phyloP scores from a whole-genome alignment of 176 grass and related monocot species.

The Puccinellia tenuiflora region DNA sequence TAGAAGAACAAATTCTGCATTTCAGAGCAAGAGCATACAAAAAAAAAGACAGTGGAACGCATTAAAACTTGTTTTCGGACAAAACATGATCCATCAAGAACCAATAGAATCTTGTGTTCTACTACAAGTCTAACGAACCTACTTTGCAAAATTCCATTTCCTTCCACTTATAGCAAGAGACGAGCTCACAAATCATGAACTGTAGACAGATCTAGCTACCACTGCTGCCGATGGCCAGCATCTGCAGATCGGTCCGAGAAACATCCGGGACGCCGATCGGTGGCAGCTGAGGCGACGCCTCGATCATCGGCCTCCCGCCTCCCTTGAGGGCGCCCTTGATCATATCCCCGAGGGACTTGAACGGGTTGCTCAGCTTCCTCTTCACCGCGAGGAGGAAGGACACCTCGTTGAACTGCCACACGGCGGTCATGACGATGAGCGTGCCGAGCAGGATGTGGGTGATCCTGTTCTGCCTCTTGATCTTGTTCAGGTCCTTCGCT shows the following conservation, averaged over 20 bases:
- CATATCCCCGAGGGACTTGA: constrained; percentile 40
- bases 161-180: no score
- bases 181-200: no score
- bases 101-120: no score
- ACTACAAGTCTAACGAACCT: no score
- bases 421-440: constrained; percentile 35
- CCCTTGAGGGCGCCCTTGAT: constrained; percentile 11
- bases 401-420: constrained; percentile 48
- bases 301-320: constrained; percentile 9
- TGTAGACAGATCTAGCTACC: background rate
- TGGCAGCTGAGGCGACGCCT: constrained; percentile 32
- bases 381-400: constrained; percentile 38
- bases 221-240: background rate
- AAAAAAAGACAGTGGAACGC: no score
- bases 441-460: constrained; percentile 48
- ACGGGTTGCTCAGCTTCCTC: constrained; percentile 31
- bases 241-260: constrained; percentile 8
- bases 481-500: constrained; percentile 34
- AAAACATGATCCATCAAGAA: no score
- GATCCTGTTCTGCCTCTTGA: constrained; percentile 54
- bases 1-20: background rate
- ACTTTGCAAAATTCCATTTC: no score
- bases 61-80: no score
- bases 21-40: background rate
- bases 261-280: constrained; percentile 1